These are phyloP conservation scores for Cordyceps tenuipes DNA, from an alignment of 2,329 filamentous ascomycete genomes.

Conservation along the genomic window DNA sequence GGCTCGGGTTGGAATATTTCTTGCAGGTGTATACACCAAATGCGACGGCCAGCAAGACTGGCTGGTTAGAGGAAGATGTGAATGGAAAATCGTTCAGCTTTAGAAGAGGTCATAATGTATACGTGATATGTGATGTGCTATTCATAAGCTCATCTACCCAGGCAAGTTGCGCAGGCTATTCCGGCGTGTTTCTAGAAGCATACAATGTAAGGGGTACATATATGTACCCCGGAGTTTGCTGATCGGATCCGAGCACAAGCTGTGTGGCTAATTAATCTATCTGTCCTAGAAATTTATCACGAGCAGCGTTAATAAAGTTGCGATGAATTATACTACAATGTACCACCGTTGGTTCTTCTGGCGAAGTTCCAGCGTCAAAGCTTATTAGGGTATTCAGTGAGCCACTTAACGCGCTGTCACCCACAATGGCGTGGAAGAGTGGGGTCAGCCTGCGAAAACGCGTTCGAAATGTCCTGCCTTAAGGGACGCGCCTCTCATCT, in stretches of 20 bases:
- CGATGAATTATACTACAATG: too few species aligned
- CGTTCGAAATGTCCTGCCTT: background rate
- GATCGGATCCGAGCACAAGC: background rate
- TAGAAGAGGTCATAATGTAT: background rate
- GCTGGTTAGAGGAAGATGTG: background rate
- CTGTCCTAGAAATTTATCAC: background rate
- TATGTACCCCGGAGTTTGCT: background rate
- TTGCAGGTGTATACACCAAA: background rate
- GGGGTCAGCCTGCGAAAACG: constrained; percentile 1
- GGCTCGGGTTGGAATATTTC: constrained; percentile 1
- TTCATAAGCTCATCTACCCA: background rate
- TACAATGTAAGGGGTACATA: too few species aligned
- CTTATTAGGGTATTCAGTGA: background rate
- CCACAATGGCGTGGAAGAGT: background rate
- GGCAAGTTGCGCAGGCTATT: background rate
- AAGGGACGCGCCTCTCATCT: background rate
- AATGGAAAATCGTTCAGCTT: background rate
- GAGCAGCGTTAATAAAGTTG: too few species aligned
- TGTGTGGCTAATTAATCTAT: background rate
- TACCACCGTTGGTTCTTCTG: too few species aligned
- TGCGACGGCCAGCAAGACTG: background rate
- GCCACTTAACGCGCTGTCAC: constrained; percentile 3
- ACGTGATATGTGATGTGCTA: background rate
- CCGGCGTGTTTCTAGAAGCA: background rate
- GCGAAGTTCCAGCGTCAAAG: too few species aligned